Conservation (phyloP, 257 asterid genomes). For the Capsicum chinense region DNA sequence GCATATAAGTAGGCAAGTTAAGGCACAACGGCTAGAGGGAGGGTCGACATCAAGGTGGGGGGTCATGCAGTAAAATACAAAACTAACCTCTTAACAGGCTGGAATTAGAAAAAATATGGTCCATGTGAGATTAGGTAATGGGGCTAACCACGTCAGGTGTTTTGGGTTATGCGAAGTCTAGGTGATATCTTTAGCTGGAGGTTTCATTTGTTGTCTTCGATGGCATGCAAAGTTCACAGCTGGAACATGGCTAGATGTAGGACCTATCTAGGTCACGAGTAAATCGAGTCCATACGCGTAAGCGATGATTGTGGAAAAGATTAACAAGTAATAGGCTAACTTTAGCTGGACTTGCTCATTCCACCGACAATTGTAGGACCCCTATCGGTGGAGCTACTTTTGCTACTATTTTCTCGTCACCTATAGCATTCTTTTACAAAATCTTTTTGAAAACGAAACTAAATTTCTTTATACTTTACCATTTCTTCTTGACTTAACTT, state of each 20-base stretch:
- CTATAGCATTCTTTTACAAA: neutral
- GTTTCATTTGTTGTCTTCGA: constrained; percentile 29
- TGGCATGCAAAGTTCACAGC: constrained; percentile 42
- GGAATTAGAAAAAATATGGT: constrained; percentile 33
- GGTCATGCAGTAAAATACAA: constrained; percentile 40
- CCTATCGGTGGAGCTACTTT: constrained; percentile 25
- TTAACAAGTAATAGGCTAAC: neutral
- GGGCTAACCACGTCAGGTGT: constrained; percentile 49
- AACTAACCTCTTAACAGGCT: constrained; percentile 47
- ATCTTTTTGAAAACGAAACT: neutral
- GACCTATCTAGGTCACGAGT: constrained; percentile 6
- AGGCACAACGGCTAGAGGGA: constrained; percentile 22
- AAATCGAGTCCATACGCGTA: constrained; percentile 32
- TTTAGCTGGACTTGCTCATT: constrained; percentile 35
- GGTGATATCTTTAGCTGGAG: neutral
- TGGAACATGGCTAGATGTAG: constrained; percentile 40
- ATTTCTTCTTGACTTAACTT: neutral
- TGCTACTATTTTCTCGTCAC: neutral
- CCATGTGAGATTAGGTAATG: constrained; percentile 54
- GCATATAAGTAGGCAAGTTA: constrained; percentile 37
- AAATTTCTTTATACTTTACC: neutral
- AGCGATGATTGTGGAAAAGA: constrained; percentile 43
- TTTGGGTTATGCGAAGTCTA: constrained; percentile 21
- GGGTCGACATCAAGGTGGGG: constrained; percentile 41
- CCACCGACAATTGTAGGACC: constrained; percentile 39